Percentiles rank a stretch among this genome's conserved stretches.
Evolutionary conservation across 345 rosid genomes (phyloP).

Genomic region (Brassica napus): DNA sequence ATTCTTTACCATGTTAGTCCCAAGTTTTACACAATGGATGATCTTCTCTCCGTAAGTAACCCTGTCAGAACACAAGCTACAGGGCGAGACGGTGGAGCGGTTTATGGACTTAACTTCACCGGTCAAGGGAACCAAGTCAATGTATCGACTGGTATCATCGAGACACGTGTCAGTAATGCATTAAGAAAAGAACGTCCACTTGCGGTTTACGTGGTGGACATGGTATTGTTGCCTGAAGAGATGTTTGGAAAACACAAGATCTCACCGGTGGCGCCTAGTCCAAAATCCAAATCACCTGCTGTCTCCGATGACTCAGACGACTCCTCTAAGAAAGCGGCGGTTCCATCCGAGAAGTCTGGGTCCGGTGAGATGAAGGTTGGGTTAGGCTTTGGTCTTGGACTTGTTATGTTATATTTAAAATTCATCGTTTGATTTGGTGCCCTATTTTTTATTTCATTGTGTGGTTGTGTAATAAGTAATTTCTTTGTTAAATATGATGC

Average conservation of each 20-base stretch:
- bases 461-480: conserved; percentile 15
- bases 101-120: conserved; percentile 65
- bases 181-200: conserved; percentile 53
- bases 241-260: conserved; percentile 49
- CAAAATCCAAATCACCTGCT: conserved; percentile 25
- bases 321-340: conserved; percentile 36
- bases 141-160: conserved; percentile 63
- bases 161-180: conserved; percentile 65
- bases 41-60: conserved; percentile 66
- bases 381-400: conserved; percentile 50
- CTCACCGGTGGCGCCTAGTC: conserved; percentile 46
- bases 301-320: conserved; percentile 7
- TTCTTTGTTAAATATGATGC: not conserved
- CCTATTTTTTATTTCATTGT: not conserved
- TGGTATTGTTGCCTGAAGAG: conserved; percentile 69
- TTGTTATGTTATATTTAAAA: conserved; percentile 56
- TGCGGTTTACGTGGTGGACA: conserved; percentile 77
- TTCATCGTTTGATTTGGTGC: conserved; percentile 38
- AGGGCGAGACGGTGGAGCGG: conserved; percentile 41
- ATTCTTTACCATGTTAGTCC: conserved; percentile 63
- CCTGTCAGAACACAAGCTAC: conserved; percentile 72
- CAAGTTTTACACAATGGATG: conserved; percentile 51
- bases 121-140: conserved; percentile 76
- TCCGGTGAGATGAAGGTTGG: conserved; percentile 43
- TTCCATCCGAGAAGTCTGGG: conserved; percentile 31